Base-by-base conservation (phyloP, 495 filamentous ascomycete genomes). In the Penicillium angulare region DNA sequence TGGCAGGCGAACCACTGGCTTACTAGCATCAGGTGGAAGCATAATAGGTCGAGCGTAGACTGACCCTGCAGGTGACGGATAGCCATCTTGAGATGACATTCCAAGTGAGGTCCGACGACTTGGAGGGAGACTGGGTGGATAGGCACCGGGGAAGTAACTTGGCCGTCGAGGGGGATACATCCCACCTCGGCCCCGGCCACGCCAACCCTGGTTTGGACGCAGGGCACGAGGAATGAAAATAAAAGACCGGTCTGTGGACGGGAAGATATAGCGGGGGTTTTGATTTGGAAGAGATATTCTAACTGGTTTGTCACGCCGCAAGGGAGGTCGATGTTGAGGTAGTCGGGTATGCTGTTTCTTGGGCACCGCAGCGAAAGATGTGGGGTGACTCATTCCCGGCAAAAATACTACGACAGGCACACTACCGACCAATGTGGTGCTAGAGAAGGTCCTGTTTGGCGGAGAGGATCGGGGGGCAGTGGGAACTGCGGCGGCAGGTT, bases 151-250 rank as follows among this genome's bases (percentile, higher is more conserved):
- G 65, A 93, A 96, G 22, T 85, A 82, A 66, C 88, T 92, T 3
- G 87, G 83, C 44, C 88, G 91, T 41, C 88, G 84, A 77, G 57
- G 79, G 72, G 59, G 85, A 52, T 88, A 86, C 43, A 86, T 81
- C 23, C 85, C 85, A 53, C 86, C 85, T 57, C 87, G 82, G 27
- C 79, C 79, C 22, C 85, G 74, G 21, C 82, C 79, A 40, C 89
- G 85, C 50, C 85, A 84, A 15, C 85, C 83, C 61, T 93, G 89
- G 65, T 95, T 96, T 33, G 95, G 95, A 57, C 93, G 81, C 68
- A 95, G 79, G 13, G 93, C 92, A 59, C 93, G 80, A 15, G 93
- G 93, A 49, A 99, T 99, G 69, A 99, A 99, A 56, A 97, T 95
- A 63, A 99, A 99, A 0, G 93, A 97, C 47, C 93, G 80, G 47